Percentiles rank a stretch among this genome's conserved stretches.
phyloP scores from a whole-genome alignment of 2,329 filamentous ascomycete species.

The Penicillium vulpinum region DNA sequence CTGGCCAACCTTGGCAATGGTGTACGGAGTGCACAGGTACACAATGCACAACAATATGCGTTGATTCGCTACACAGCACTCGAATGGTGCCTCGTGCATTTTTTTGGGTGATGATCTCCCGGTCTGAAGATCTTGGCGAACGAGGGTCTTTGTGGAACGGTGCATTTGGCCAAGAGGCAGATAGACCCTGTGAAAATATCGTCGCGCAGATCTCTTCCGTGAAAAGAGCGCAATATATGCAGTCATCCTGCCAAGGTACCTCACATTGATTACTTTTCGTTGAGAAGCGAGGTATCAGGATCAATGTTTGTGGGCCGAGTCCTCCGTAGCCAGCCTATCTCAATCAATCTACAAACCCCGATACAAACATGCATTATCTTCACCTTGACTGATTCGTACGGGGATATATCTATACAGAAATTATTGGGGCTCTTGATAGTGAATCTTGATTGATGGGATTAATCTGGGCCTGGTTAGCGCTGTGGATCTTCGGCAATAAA shows the following conservation, averaged over 20 bases:
- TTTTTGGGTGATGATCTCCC: conserved; percentile 16
- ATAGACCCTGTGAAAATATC: neutral
- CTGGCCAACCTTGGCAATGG: neutral
- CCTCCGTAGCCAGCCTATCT: neutral
- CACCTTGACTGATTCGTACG: neutral
- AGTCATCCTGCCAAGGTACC: conserved; percentile 1
- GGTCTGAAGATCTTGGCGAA: conserved; percentile 16
- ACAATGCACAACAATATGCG: neutral
- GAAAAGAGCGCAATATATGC: conserved; percentile 1
- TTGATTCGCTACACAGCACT: neutral
- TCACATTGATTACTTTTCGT: neutral
- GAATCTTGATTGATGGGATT: conserved; percentile 1
- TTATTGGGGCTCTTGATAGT: neutral
- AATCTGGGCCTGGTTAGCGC: neutral
- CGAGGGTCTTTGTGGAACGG: conserved; percentile 7
- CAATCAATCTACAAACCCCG: neutral
- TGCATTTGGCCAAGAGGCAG: conserved; percentile 4
- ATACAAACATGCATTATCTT: neutral
- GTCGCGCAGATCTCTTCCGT: neutral
- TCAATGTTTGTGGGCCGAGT: neutral
- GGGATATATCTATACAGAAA: neutral
- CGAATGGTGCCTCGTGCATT: neutral
- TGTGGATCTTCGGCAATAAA: neutral
- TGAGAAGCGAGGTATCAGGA: neutral
- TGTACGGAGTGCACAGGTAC: neutral